Evolutionary conservation across 2,329 filamentous ascomycete species (phyloP).

Genomic region (Colletotrichum graminicola): DNA sequence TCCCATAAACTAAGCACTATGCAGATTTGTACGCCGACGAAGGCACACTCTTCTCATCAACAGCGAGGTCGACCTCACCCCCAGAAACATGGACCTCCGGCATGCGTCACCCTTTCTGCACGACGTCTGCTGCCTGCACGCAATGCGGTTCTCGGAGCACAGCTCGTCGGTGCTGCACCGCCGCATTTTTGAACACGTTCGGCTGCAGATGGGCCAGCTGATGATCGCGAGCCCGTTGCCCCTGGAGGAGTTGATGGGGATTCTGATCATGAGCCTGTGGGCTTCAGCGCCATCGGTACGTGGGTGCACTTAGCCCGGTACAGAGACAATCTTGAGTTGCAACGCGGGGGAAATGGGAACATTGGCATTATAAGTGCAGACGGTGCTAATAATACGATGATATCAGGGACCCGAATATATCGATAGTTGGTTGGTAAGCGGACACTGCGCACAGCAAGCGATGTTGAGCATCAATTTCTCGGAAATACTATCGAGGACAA

Average conservation of each 20-base stretch:
- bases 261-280: conserved; percentile 53
- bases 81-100: conserved; percentile 45
- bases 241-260: conserved; percentile 56
- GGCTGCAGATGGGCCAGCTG: conserved; percentile 54
- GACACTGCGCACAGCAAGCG: conserved; percentile 57
- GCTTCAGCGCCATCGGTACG: conserved; percentile 35
- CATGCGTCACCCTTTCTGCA: conserved; percentile 55
- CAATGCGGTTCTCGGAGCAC: conserved; percentile 40
- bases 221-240: conserved; percentile 55
- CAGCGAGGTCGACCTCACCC: conserved; percentile 29
- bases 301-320: background rate
- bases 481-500: conserved; percentile 53
- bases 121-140: conserved; percentile 56
- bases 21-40: conserved; percentile 33
- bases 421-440: conserved; percentile 58
- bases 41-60: conserved; percentile 36
- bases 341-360: background rate
- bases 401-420: conserved; percentile 51
- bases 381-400: background rate
- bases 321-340: background rate
- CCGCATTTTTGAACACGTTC: conserved; percentile 56
- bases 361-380: background rate
- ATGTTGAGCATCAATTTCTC: conserved; percentile 59
- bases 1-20: background rate
- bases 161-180: conserved; percentile 48